phyloP scores from a whole-genome alignment of 345 rosid genomes.

The Cardamine occulta region DNA sequence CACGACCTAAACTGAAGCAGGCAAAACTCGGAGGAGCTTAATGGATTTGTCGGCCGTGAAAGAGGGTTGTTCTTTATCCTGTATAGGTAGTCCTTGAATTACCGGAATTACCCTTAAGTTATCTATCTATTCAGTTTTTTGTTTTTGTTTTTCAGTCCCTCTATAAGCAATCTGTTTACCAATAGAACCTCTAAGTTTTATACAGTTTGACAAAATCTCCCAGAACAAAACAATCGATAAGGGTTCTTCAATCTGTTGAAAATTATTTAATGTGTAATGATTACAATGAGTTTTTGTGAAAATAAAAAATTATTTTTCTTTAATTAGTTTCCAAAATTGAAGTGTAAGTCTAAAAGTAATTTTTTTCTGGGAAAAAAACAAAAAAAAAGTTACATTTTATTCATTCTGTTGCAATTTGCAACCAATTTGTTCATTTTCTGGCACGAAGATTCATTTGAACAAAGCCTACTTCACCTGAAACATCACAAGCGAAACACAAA shows the following conservation, averaged over 20 bases:
- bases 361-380: not conserved
- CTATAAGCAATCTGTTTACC: not conserved
- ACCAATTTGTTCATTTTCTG: no score
- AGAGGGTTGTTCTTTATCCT: slow-evolving; percentile 24
- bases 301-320: not conserved
- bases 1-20: not conserved
- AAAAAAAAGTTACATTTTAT: not conserved
- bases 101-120: not conserved
- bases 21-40: not conserved
- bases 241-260: not conserved
- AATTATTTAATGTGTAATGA: not conserved
- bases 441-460: slow-evolving; percentile 19
- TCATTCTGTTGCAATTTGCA: slow-evolving; percentile 12
- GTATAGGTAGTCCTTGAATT: not conserved
- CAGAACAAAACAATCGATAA: not conserved
- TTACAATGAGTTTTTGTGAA: slow-evolving; percentile 23
- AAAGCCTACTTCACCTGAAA: slow-evolving; percentile 37
- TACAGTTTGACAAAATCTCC: not conserved
- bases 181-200: not conserved
- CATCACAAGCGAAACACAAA: slow-evolving; percentile 24
- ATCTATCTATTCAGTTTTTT: not conserved
- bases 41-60: slow-evolving; percentile 30
- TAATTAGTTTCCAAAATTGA: slow-evolving; percentile 16
- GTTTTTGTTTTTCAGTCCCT: not conserved
- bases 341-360: not conserved